Evolutionary conservation across 2,329 filamentous ascomycete genomes (phyloP), one percentile per base, ranked within the genome.

Genomic region (Biscogniauxia mediterranea): DNA sequence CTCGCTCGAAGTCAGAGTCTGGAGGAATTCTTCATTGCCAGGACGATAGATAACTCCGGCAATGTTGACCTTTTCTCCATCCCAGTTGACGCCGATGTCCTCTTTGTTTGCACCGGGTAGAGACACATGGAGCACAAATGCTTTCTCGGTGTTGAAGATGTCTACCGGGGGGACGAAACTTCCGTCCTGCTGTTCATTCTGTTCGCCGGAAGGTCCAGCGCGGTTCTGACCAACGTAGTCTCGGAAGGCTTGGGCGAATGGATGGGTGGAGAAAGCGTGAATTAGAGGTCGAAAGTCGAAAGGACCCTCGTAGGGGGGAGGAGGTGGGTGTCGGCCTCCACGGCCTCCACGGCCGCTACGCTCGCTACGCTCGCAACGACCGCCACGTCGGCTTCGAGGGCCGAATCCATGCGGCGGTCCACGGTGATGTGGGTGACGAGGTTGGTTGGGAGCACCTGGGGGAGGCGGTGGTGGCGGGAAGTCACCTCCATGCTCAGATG

Each of bases 71-170:
- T 85, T 86, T 61, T 91, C 88, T 0, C 85, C 81, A 67, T 94
- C 86, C 85, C 90, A 96, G 74, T 88, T 88, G 53, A 95, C 85
- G 60, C 84, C 89, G 5, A 95, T 79, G 70, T 95, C 90, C 69
- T 91, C 84, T 76, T 93, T 93, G 77, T 88, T 88, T 1, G 89
- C 91, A 25, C 92, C 92, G 0, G 92, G 90, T 0, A 96, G 81
- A 1, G 90, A 88, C 69, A 93, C 79, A 74, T 95, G 91, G 8
- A 95, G 77, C 52, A 92, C 79, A 73, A 87, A 93, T 15, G 85
- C 76, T 32, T 78, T 76, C 6, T 85, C 76, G 5, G 88, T 89
- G 73, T 89, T 85, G 79, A 94, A 95, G 65, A 93, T 78, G 73
- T 96, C 92, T 59, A 88, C 79, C n/a, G 89, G 86, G 0, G 89